Base-by-base conservation (phyloP, 2,329 filamentous ascomycete genomes). In the Calonectria ilicicola region DNA sequence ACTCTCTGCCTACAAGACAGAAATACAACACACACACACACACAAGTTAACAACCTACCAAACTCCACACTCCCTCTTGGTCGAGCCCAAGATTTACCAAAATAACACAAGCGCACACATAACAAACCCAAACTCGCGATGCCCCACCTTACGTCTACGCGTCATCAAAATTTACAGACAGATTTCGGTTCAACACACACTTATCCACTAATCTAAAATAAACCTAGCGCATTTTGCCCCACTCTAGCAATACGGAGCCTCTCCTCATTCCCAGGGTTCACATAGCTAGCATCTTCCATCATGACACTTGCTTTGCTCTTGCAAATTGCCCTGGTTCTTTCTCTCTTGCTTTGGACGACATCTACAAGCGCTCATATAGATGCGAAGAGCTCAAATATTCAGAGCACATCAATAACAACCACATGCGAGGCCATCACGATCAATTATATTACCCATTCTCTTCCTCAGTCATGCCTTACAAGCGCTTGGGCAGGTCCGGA, bases 381-480 rank as follows among this genome's bases (percentile, higher is more conserved):
- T 40, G 8, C 23, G 0, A 29, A 27, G 38, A 63, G n/a, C 12
- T 19, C 6, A 6, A 38, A 27, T 5, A 15, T n/a, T 8, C 38
- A 27, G 15, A 9, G 38, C 14, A 40, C 46, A 7, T 12, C 21
- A 2, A 26, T 23, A 8, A 29, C 71, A 10, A 70, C 38, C 1
- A 65, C 60, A 2, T 73, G 67, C 14, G 60, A 67, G 23, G 71
- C 71, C 9, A 69, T 71, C 21, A 73, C 65, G 8, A 91, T 95
- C 81, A 96, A 96, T 83, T 95, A 96, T 83, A 94, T 96, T 74
- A 96, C 93, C 14, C 93, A 96, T 77, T 91, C 90, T 2, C 85
- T 96, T 46, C 93, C 93, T 14, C 93, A 95, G 81, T 93, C 94
- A 85, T 96, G 94, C 81, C 86, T 95, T 26, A 91, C 90, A 62